Conservation (phyloP, 495 filamentous ascomycete genomes). For the Cladorrhinum samala region DNA sequence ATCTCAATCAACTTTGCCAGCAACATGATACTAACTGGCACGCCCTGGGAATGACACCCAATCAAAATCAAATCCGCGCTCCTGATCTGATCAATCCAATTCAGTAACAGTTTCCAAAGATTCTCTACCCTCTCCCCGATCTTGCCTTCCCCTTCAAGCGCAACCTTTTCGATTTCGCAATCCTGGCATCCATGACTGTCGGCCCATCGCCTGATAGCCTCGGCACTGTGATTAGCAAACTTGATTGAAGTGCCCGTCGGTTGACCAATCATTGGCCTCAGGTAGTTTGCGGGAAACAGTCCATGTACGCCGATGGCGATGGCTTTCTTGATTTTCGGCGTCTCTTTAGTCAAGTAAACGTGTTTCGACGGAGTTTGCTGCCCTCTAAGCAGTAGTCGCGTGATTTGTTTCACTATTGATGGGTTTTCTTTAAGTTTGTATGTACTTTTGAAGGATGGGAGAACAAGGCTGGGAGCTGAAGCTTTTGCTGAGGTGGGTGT, state of each 20-base stretch:
- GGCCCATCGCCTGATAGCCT: constrained; percentile 76
- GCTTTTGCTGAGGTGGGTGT: constrained; percentile 31
- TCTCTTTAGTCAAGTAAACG: constrained; percentile 62
- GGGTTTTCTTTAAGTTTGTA: constrained; percentile 62
- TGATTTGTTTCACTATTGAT: constrained; percentile 65
- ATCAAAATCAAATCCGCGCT: constrained; percentile 83
- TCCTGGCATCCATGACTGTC: constrained; percentile 57
- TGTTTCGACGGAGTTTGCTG: constrained; percentile 60
- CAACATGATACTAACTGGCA: constrained; percentile 90
- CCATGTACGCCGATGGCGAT: constrained; percentile 93
- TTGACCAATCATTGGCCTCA: constrained; percentile 84
- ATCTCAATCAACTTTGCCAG: constrained; percentile 81
- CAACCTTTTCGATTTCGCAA: constrained; percentile 78
- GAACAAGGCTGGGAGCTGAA: constrained; percentile 53
- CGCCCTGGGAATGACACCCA: constrained; percentile 91
- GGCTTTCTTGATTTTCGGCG: constrained; percentile 69
- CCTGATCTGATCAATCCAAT: constrained; percentile 88
- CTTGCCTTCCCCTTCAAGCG: constrained; percentile 95
- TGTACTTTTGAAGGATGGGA: constrained; percentile 62
- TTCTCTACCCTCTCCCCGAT: constrained; percentile 84
- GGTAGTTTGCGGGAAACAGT: constrained; percentile 78
- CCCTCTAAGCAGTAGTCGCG: constrained; percentile 56
- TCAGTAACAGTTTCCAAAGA: constrained; percentile 88
- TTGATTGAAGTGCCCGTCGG: constrained; percentile 91
- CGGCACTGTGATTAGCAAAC: constrained; percentile 83